Evolutionary conservation across 345 rosid genomes (phyloP).

Genomic region (Pseudoturritis turrita): DNA sequence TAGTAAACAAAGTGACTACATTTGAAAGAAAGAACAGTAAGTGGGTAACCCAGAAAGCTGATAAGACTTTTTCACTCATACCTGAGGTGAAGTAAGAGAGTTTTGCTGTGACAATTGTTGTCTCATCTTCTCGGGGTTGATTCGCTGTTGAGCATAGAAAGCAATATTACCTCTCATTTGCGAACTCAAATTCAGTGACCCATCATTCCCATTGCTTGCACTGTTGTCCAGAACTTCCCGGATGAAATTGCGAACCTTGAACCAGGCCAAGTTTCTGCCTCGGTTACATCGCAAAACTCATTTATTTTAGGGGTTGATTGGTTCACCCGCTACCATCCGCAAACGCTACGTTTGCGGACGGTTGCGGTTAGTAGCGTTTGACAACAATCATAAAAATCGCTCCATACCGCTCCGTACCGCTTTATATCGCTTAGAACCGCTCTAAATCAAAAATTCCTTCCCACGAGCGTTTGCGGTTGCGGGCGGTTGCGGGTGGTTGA

Average conservation of each 20-base stretch:
- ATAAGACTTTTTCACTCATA: conserved; percentile 6
- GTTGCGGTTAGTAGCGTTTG: too few relatives aligned
- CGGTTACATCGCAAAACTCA: conserved; percentile 61
- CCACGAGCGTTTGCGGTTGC: too few relatives aligned
- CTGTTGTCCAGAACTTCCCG: conserved; percentile 73
- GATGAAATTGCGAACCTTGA: conserved; percentile 77
- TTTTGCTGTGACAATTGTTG: conserved; percentile 76
- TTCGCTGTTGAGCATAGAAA: conserved; percentile 66
- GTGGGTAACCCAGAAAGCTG: neutral
- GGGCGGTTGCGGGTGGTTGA: too few relatives aligned
- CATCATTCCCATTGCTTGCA: conserved; percentile 90
- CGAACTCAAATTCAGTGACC: conserved; percentile 59
- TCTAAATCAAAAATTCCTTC: too few relatives aligned
- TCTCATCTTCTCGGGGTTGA: conserved; percentile 59
- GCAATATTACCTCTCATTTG: conserved; percentile 58
- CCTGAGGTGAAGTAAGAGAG: conserved; percentile 68
- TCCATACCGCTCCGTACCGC: too few relatives aligned
- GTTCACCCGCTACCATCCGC: too few relatives aligned
- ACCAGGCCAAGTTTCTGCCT: conserved; percentile 80
- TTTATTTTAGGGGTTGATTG: too few relatives aligned
- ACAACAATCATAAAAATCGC: too few relatives aligned
- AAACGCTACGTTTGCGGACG: too few relatives aligned
- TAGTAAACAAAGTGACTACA: too few relatives aligned
- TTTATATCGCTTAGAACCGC: too few relatives aligned
- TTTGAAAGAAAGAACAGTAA: neutral